Base-by-base conservation (phyloP, 1,284 basidiomycete species). In the Tylopilus microsporus region DNA sequence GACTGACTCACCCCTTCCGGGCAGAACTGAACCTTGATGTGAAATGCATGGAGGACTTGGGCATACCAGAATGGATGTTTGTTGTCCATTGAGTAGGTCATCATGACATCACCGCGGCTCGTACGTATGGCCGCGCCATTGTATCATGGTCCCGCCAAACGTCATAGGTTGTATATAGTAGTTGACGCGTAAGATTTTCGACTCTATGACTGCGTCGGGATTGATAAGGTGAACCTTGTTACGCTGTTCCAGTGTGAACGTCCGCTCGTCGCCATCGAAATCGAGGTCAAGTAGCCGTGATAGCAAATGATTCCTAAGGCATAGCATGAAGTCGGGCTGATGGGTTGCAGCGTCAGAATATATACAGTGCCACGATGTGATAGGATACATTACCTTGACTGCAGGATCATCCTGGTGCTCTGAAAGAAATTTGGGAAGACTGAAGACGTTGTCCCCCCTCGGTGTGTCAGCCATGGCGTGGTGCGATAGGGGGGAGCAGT, bases 221-320 rank as follows among this genome's bases (percentile, higher is more conserved):
- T 60, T 32, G 1, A 16, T 19, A 3, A 65, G 42, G 2, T 5
- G 13, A 3, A 65, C 5, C 5, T 15, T 2, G 9, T 45, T 53
- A 1, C 7, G n/a, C 15, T 65, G 21, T 1, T 48, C 30, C 3
- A 30, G 5, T 6, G 53, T 53, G 30, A 62, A 64, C 2, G n/a
- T 2, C 5, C 5, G 48, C 47, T 68, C 39, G 13, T 62, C 49
- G 2, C 63, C 54, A n/a, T 65, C 43, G 2, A 53, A 68, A 5
- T 60, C 47, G 5, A 45, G 25, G 7, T 46, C 45, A 16, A 57
- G 57, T 3, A 67, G 15, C 18, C 60, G 45, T 7, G 58, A n/a
- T 2, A 68, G 59, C 1, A 68, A 30, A 47, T 68, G 66, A 15
- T 62, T 45, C 46, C 60, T 55, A 3, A 61, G 42, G 1, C 2